These are phyloP conservation scores for Sporothrix globosa DNA, from an alignment of 2,329 filamentous ascomycete species.

Conservation along the genomic window DNA sequence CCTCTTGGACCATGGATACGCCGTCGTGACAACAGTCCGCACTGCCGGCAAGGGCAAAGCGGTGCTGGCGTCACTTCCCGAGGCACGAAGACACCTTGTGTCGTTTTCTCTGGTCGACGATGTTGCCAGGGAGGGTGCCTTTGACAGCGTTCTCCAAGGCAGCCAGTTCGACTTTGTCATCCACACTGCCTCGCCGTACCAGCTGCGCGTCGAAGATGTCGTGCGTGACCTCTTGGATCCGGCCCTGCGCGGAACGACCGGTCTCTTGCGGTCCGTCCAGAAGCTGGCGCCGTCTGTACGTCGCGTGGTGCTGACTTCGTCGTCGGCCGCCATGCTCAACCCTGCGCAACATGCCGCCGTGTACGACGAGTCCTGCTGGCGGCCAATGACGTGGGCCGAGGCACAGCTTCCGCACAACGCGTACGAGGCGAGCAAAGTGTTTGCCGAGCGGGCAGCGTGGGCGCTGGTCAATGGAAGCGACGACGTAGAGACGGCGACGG, in stretches of 20 bases:
- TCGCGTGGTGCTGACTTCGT: slow-evolving; percentile 61
- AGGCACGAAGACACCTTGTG: slow-evolving; percentile 48
- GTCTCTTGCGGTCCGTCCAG: slow-evolving; percentile 54
- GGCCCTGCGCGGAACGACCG: slow-evolving; percentile 57
- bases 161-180: slow-evolving; percentile 71
- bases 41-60: slow-evolving; percentile 53
- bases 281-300: slow-evolving; percentile 57
- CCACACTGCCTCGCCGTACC: slow-evolving; percentile 75
- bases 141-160: slow-evolving; percentile 58
- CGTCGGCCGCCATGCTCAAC: slow-evolving; percentile 51
- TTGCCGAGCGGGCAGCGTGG: slow-evolving; percentile 71
- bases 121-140: slow-evolving; percentile 70
- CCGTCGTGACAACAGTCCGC: slow-evolving; percentile 53
- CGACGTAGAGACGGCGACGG: slow-evolving; percentile 50
- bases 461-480: slow-evolving; percentile 51
- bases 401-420: slow-evolving; percentile 42
- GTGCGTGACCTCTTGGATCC: slow-evolving; percentile 57
- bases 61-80: slow-evolving; percentile 48
- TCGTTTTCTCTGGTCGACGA: slow-evolving; percentile 67
- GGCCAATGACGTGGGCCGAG: slow-evolving; percentile 45
- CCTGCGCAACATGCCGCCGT: slow-evolving; percentile 44
- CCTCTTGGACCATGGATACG: slow-evolving; percentile 49
- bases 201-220: slow-evolving; percentile 62
- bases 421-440: slow-evolving; percentile 55
- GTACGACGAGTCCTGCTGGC: slow-evolving; percentile 49